Conservation (phyloP, 176 grass and related monocot species). For the Canna indica region DNA sequence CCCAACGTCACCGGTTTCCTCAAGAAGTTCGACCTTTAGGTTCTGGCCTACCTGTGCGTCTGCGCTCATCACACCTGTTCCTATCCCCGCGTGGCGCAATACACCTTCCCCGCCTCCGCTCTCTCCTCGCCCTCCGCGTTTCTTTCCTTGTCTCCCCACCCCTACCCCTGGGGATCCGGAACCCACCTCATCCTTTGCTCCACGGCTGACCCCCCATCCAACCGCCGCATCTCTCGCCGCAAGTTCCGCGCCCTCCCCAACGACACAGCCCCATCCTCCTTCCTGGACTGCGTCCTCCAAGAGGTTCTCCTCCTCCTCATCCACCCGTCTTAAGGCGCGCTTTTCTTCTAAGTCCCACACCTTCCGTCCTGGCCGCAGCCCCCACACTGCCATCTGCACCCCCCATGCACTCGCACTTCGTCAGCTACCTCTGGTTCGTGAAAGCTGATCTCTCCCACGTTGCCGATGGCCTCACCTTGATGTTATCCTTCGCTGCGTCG, state of each 20-base stretch:
- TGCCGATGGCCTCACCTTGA: conserved; percentile 33
- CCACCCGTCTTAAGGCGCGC: conserved; percentile 65
- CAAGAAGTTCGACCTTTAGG: conserved; percentile 77
- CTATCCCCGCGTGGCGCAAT: conserved; percentile 61
- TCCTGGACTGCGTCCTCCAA: conserved; percentile 76
- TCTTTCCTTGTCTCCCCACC: conserved; percentile 40
- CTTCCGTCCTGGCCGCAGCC: conserved; percentile 63
- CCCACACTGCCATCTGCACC: conserved; percentile 68
- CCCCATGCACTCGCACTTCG: conserved; percentile 73
- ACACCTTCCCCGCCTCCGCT: conserved; percentile 51
- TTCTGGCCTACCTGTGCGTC: conserved; percentile 76
- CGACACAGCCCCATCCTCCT: conserved; percentile 45
- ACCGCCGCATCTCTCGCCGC: conserved; percentile 53
- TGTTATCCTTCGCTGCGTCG: conserved; percentile 48
- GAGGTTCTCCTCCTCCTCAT: conserved; percentile 76
- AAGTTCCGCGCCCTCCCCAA: conserved; percentile 59
- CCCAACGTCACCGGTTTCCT: conserved; percentile 82
- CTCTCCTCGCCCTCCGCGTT: conserved; percentile 60
- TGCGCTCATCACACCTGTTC: conserved; percentile 79
- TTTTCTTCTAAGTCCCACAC: conserved; percentile 88
- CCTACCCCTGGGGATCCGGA: conserved; percentile 56
- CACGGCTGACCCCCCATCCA: conserved; percentile 57
- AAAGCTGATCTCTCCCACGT: conserved; percentile 60
- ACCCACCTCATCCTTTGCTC: conserved; percentile 66
- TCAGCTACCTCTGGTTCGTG: conserved; percentile 85